A percentile compares a stretch with the other conserved stretches of the same genome.
phyloP scores from a whole-genome alignment of 2,329 filamentous ascomycete genomes.

The Nakataea oryzae region DNA sequence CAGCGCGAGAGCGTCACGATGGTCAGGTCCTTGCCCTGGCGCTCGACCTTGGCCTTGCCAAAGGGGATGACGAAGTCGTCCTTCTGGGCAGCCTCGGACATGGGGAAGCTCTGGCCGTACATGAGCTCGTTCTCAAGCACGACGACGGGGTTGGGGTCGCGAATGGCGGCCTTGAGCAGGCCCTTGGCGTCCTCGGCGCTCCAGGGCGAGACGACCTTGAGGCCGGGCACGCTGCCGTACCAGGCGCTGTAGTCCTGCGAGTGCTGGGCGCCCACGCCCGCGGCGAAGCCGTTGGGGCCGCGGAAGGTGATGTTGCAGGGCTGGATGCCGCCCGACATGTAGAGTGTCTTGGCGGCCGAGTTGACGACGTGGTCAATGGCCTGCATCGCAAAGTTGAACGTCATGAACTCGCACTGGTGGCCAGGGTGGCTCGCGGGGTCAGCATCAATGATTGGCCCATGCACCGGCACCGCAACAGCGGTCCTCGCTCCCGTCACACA shows the following conservation, averaged over 20 bases:
- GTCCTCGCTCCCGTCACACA: no score
- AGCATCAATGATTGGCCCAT: not conserved
- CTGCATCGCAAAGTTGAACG: constrained; percentile 99
- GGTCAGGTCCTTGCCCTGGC: constrained; percentile 88
- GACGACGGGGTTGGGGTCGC: constrained; percentile 94
- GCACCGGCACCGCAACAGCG: no score
- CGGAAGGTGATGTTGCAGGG: constrained; percentile 99
- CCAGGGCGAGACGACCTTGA: constrained; percentile 96
- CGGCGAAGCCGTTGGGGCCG: constrained; percentile 93
- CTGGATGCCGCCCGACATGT: constrained; percentile 99
- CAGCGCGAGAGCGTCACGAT: constrained; percentile 91
- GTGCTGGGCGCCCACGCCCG: constrained; percentile 94
- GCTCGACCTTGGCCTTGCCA: constrained; percentile 98
- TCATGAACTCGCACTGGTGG: constrained; percentile 94
- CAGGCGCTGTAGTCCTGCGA: constrained; percentile 98
- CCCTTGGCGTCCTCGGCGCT: constrained; percentile 98
- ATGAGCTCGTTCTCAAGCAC: constrained; percentile 83
- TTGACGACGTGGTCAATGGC: constrained; percentile 99
- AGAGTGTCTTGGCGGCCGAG: constrained; percentile 96
- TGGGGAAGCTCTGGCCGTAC: constrained; percentile 91
- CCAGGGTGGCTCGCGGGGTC: not conserved
- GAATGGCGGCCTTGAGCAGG: constrained; percentile 92
- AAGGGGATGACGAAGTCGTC: constrained; percentile 95
- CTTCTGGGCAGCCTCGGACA: constrained; percentile 93
- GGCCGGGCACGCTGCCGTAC: constrained; percentile 95